A percentile compares a stretch with the other conserved stretches of the same genome.
Evolutionary conservation across 306 rosid species (phyloP).

Genomic region (Corylus avellana): DNA sequence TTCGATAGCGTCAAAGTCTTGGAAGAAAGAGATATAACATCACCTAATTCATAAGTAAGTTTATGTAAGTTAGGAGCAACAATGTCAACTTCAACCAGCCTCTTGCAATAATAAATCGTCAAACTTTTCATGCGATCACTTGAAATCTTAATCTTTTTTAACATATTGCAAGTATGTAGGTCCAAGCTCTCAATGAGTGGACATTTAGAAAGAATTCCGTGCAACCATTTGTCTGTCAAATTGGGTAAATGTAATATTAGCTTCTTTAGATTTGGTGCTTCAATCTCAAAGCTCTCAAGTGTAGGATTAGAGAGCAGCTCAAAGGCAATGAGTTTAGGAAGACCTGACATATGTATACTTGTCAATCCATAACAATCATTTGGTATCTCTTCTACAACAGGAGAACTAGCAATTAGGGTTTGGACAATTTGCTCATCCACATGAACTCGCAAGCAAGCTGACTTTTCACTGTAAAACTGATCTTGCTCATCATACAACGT

Average conservation of each 20-base stretch:
- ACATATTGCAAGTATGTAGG: constrained; percentile 12
- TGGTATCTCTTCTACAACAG: not conserved
- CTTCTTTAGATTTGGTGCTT: constrained; percentile 10
- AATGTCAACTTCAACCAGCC: constrained; percentile 23
- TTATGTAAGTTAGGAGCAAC: constrained; percentile 28
- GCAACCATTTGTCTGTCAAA: constrained; percentile 25
- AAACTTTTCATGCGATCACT: constrained; percentile 24
- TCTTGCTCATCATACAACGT: constrained; percentile 4
- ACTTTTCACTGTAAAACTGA: not conserved
- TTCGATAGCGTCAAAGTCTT: too few species aligned
- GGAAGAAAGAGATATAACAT: not conserved
- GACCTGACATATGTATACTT: not conserved
- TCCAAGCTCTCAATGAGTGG: constrained; percentile 34
- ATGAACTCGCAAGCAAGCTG: not conserved
- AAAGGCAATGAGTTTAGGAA: not conserved
- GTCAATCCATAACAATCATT: not conserved
- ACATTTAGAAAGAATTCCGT: constrained; percentile 19
- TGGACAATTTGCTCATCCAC: not conserved
- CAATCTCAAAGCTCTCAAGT: not conserved
- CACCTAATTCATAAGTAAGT: too few species aligned
- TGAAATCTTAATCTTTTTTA: constrained; percentile 32
- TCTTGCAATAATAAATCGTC: constrained; percentile 6
- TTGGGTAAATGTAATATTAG: not conserved
- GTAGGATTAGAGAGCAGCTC: not conserved
- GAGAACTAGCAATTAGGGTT: not conserved